Evolutionary conservation across 2,329 filamentous ascomycete genomes (phyloP).

Genomic region (Penicillium rolfsii): DNA sequence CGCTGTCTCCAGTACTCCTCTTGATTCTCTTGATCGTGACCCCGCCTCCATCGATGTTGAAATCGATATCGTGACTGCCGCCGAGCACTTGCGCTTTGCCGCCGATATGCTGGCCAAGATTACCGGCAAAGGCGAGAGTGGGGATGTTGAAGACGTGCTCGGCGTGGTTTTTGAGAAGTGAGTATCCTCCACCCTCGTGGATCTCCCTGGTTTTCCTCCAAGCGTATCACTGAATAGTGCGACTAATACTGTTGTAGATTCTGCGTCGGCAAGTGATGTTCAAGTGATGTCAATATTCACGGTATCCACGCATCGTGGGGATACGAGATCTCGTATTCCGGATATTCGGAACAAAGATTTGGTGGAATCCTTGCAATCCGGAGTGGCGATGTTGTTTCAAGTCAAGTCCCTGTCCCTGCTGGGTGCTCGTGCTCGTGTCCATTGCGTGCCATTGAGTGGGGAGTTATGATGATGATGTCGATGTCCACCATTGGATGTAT

Average conservation of each 20-base stretch:
- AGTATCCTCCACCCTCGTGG: conserved; percentile 47
- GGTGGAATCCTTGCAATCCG: conserved; percentile 2
- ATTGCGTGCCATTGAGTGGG: background rate
- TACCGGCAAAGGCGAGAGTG: conserved; percentile 79
- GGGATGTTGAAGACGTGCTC: conserved; percentile 92
- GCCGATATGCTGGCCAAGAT: conserved; percentile 81
- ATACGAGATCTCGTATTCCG: conserved; percentile 3
- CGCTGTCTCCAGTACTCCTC: conserved; percentile 12
- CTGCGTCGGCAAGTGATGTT: conserved; percentile 58
- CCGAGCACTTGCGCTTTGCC: conserved; percentile 82
- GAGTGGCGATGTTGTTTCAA: conserved; percentile 3
- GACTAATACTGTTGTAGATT: conserved; percentile 49
- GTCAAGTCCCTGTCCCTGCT: background rate
- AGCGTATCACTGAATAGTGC: background rate
- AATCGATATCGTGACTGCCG: conserved; percentile 84
- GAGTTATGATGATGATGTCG: background rate
- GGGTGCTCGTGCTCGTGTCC: background rate
- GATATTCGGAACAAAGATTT: background rate
- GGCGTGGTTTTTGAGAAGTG: conserved; percentile 98
- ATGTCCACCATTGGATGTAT: background rate
- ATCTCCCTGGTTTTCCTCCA: conserved; percentile 9
- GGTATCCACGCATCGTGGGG: background rate
- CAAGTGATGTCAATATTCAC: conserved; percentile 46
- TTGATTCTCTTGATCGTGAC: conserved; percentile 17
- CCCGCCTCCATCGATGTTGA: conserved; percentile 30